Conservation (phyloP, 495 filamentous ascomycete genomes). For the Bombardia bombarda region DNA sequence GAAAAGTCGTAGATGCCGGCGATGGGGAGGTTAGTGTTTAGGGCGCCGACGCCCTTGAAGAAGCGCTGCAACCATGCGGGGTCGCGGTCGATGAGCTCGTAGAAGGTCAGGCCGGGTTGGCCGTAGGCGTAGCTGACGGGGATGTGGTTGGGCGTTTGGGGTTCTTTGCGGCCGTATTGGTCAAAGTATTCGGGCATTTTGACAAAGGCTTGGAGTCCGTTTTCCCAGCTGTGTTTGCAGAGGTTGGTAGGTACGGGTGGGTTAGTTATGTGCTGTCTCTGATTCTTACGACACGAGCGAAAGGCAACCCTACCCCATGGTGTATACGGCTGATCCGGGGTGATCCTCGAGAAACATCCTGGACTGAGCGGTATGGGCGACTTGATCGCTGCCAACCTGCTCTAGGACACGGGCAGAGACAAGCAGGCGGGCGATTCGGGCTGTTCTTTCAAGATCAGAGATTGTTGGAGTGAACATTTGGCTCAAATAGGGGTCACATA, state of each 20-base stretch:
- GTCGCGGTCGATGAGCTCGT: slow-evolving; percentile 1
- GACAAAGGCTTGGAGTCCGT: neutral
- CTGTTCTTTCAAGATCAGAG: neutral
- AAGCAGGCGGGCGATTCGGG: neutral
- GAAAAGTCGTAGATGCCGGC: slow-evolving; percentile 11
- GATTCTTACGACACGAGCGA: neutral
- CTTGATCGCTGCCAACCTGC: neutral
- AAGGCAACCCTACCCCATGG: neutral
- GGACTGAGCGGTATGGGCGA: slow-evolving; percentile 3
- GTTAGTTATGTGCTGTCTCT: neutral
- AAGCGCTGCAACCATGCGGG: slow-evolving; percentile 1
- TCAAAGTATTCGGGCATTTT: slow-evolving; percentile 7
- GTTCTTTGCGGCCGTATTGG: slow-evolving; percentile 14
- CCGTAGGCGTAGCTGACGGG: slow-evolving; percentile 5
- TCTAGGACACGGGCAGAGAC: neutral
- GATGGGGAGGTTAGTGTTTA: neutral
- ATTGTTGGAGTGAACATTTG: neutral
- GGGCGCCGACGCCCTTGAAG: neutral
- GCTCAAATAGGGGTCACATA: neutral
- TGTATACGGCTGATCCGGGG: neutral
- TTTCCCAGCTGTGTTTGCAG: slow-evolving; percentile 2
- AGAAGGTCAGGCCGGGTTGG: slow-evolving; percentile 3
- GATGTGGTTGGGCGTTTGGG: slow-evolving; percentile 2
- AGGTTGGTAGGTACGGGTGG: neutral
- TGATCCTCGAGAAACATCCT: neutral